Evolutionary conservation across 768 basidiomycete species (phyloP).

Genomic region (Sporobolomyces roseus): DNA sequence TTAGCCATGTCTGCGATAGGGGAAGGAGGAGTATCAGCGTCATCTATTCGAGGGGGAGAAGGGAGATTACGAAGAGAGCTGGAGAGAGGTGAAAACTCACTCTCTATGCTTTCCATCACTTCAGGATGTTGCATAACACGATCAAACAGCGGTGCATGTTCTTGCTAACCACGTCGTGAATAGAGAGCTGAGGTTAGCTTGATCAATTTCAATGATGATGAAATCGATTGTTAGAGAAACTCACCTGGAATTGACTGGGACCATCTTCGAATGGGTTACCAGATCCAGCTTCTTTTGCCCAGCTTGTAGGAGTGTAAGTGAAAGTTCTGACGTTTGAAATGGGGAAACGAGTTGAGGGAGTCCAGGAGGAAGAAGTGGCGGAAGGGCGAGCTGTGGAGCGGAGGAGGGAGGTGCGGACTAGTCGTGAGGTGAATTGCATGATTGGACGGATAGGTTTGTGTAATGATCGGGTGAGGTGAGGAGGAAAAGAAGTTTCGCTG

Average conservation of each 20-base stretch:
- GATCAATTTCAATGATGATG: too few relatives aligned
- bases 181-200: too few relatives aligned
- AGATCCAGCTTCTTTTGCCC: slow-evolving; percentile 11
- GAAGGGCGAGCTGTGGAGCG: background rate
- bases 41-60: too few relatives aligned
- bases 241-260: background rate
- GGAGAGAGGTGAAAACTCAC: slow-evolving; percentile 2
- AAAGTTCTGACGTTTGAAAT: slow-evolving; percentile 9
- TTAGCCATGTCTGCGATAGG: slow-evolving; percentile 18
- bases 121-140: slow-evolving; percentile 17
- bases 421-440: background rate
- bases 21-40: background rate
- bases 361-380: background rate
- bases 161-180: background rate
- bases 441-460: background rate
- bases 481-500: too few relatives aligned
- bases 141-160: slow-evolving; percentile 29
- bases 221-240: background rate
- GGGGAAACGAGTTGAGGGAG: slow-evolving; percentile 18
- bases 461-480: too few relatives aligned
- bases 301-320: background rate
- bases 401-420: slow-evolving; percentile 3
- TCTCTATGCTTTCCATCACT: slow-evolving; percentile 21
- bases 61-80: background rate
- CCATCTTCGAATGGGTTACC: slow-evolving; percentile 25